Conservation (phyloP, 495 filamentous ascomycete species). For the Penicillium silybi region DNA sequence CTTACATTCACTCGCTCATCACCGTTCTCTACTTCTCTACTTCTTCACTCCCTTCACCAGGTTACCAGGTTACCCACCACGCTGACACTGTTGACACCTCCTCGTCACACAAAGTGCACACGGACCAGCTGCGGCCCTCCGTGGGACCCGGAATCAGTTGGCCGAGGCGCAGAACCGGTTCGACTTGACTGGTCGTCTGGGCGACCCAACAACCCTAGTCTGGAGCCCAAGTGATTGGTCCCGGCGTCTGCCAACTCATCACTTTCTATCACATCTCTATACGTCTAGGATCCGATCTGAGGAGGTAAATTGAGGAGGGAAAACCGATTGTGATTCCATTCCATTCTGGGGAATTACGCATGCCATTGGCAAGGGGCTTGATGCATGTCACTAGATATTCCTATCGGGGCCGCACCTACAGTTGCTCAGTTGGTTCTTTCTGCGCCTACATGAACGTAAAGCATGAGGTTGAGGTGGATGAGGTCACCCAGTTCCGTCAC, state of each 20-base stretch:
- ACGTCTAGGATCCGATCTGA: not conserved
- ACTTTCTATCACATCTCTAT: constrained; percentile 15
- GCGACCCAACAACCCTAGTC: constrained; percentile 16
- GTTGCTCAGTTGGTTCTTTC: not conserved
- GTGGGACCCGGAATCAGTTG: constrained; percentile 9
- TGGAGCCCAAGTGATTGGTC: constrained; percentile 21
- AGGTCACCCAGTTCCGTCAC: not conserved
- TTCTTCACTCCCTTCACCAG: not conserved
- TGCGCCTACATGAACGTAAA: constrained; percentile 5
- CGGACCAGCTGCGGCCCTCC: constrained; percentile 13
- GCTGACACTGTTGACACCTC: not conserved
- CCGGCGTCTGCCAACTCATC: constrained; percentile 29
- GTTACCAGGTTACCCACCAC: not conserved
- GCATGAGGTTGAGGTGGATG: not conserved
- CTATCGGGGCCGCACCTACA: constrained; percentile 12
- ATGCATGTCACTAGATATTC: constrained; percentile 15
- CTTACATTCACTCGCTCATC: no score
- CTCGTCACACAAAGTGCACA: constrained; percentile 14
- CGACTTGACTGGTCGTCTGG: constrained; percentile 17
- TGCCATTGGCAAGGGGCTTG: constrained; percentile 7
- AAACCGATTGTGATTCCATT: not conserved
- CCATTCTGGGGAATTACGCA: not conserved
- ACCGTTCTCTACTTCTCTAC: no score
- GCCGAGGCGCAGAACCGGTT: constrained; percentile 9
- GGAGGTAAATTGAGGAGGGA: not conserved